Base-by-base conservation (phyloP, 2,329 filamentous ascomycete genomes). In the Ophiostoma ulmi region DNA sequence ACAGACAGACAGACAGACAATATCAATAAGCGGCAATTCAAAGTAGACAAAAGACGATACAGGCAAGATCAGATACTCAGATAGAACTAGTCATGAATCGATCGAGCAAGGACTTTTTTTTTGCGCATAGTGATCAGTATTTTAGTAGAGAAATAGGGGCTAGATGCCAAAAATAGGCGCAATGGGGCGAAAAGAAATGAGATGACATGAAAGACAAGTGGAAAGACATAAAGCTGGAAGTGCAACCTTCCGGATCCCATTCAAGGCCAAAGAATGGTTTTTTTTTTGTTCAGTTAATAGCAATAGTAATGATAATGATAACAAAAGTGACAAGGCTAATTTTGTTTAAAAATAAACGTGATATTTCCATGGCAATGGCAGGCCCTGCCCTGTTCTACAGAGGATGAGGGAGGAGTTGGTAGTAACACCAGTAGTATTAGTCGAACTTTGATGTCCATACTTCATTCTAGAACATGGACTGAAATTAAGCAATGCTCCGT, bases 151-250 rank as follows among this genome's bases (percentile, higher is more conserved):
- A 4, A 65, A 38, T 39, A 65, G 63, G 63, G 63, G 63, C 26
- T n/a, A 5, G 8, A 44, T 67, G 38, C 64, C 64, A 67, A 67
- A 67, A 67, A 67, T 67, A 67, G 64, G 64, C 38, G 38, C 13
- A 11, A 44, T 67, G 64, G 64, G 38, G 38, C 35, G 36, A 41
- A 44, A 44, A 7, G 64, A 67, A 67, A 67, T 67, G 64, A 67
- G 36, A 66, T 66, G 64, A 66, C 38, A 65, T 20, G 52, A 58
- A 26, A 26, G 52, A 58, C 5, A 26, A n/a, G 6, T n/a, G 20
- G 52, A 48, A 48, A 48, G 44, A 26, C 52, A 26, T n/a, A 20
- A 58, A 26, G n/a, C n/a, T 58, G 52, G 52, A 58, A 58, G 52
- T 58, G 52, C 52, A 58, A 58, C 52, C 52, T 58, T 58, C 44